Percentiles rank a stretch among this genome's conserved stretches.
Evolutionary conservation across 768 basidiomycete genomes (phyloP).

Genomic region (Serendipita sp.): DNA sequence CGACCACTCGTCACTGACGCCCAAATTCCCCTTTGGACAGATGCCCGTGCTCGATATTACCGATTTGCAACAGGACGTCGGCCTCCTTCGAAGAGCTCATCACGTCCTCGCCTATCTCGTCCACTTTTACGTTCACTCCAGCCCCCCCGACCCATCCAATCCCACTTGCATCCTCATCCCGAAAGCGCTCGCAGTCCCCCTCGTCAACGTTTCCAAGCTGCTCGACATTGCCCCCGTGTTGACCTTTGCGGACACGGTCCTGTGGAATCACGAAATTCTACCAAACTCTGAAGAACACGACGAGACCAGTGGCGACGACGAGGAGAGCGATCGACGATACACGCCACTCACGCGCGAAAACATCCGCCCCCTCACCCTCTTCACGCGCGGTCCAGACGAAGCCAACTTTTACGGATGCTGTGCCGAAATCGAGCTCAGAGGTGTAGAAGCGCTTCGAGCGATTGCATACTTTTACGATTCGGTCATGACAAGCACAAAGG

Average conservation of each 20-base stretch:
- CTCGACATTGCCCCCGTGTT: conserved; percentile 75
- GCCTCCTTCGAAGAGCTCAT: conserved; percentile 65
- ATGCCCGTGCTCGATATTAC: conserved; percentile 4
- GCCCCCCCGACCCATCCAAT: conserved; percentile 27
- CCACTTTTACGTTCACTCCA: conserved; percentile 82
- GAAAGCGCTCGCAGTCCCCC: conserved; percentile 51
- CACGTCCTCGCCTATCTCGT: conserved; percentile 78
- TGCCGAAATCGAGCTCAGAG: conserved; percentile 71
- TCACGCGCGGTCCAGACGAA: conserved; percentile 70
- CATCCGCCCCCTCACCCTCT: conserved; percentile 47
- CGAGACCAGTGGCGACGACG: neutral
- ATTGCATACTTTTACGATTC: conserved; percentile 3
- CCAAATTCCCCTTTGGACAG: neutral
- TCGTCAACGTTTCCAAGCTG: conserved; percentile 49
- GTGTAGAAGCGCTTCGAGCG: conserved; percentile 57
- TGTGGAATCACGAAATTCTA: conserved; percentile 43
- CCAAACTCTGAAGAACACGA: neutral
- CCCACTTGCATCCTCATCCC: conserved; percentile 44
- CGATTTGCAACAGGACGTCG: conserved; percentile 7
- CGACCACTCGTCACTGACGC: neutral
- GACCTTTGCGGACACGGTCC: conserved; percentile 82
- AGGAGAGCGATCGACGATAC: neutral
- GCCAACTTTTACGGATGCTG: conserved; percentile 79
- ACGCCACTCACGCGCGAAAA: conserved; percentile 31
- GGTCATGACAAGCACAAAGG: neutral